Evolutionary conservation across 352 stramenopile genomes (phyloP), one percentile per base, ranked within the genome.

Genomic region (Blastocystis sp.): DNA sequence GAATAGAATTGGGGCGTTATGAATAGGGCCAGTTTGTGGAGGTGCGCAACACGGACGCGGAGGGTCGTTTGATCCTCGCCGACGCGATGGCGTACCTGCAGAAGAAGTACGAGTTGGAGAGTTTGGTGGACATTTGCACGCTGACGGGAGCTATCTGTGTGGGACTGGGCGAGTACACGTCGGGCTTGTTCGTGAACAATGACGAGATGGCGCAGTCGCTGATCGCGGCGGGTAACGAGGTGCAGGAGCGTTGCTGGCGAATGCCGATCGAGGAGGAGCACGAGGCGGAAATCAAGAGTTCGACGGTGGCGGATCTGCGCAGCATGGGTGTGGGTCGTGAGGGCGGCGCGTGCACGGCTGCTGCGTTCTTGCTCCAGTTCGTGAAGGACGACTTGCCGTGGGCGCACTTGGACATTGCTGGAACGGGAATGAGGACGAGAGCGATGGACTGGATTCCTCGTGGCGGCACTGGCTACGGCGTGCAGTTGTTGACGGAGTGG

Each of bases 41-140:
- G 80, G 95, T 96, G 90, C 96, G 94, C 92, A 97, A 97, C 88
- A 96, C 95, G 67, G 95, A 98, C 77, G 95, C 95, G 35, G 95
- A 98, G 90, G 95, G 95, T 0, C 94, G 95, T 4, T 92, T 98
- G 37, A 94, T 97, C 76, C 92, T 98, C 39, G 95, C 92, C 33
- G 95, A 98, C 76, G 92, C 94, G 63, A 92, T 97, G 78, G 95
- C 95, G 76, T 96, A 89, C 41, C 61, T 89, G 33, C 63, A 95
- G 90, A 92, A 96, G 80, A 93, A 96, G 91, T 93, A 95, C 90
- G 90, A 94, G 85, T 95, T 95, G 19, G 94, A 97, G 90, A 95
- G 94, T n/a, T 91, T 98, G 71, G 95, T 98, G 77, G 95, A 98
- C 88, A 94, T 97, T 26, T 95, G 95, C 41, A 98, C 96, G 59